Percentiles rank a stretch among this genome's conserved stretches.
These are phyloP conservation scores for Agapanthus africanus DNA, from an alignment of 106 monocot genomes.

Conservation along the genomic window DNA sequence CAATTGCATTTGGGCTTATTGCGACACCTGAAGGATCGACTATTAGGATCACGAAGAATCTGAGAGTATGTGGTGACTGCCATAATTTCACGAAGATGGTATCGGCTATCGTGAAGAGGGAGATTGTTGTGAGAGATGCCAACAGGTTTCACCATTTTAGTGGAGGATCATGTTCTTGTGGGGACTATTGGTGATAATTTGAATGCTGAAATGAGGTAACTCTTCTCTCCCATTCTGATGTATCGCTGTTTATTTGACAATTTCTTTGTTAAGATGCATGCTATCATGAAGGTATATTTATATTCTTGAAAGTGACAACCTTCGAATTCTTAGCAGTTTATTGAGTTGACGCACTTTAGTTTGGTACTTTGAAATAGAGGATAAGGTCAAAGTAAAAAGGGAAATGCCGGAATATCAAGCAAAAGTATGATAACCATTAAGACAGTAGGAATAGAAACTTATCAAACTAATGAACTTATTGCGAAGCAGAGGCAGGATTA, in stretches of 20 bases:
- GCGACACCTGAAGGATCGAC: conserved; percentile 28
- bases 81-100: conserved; percentile 41
- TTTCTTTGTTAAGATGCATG: not conserved
- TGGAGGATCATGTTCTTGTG: conserved; percentile 48
- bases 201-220: conserved; percentile 2
- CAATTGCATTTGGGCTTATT: conserved; percentile 42
- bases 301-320: no score
- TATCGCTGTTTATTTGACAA: not conserved
- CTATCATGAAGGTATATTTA: no score
- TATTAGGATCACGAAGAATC: conserved; percentile 46
- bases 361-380: no score
- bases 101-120: conserved; percentile 26
- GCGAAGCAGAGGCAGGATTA: no score
- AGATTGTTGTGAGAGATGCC: conserved; percentile 46
- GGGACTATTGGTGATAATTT: conserved; percentile 45
- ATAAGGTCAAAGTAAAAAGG: no score
- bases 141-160: conserved; percentile 50
- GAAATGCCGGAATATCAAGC: no score
- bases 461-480: no score
- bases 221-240: not conserved
- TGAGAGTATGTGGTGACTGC: conserved; percentile 57
- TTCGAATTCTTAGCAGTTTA: no score
- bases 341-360: no score
- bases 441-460: no score
- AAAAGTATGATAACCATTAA: no score